Evolutionary conservation across 345 rosid genomes (phyloP).

Genomic region (Durio zibethinus): DNA sequence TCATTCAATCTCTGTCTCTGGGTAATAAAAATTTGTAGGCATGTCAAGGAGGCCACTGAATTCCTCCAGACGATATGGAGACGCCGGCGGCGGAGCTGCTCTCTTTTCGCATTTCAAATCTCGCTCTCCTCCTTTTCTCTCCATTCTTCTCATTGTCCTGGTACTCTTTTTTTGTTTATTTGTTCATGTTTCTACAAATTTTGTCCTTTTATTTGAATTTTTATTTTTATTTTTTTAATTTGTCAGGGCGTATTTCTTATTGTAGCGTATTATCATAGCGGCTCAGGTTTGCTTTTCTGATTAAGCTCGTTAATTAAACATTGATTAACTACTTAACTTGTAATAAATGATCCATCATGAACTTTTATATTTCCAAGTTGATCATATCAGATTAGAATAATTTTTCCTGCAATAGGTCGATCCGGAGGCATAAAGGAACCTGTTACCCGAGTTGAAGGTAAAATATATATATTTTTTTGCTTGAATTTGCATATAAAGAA

Average conservation of each 20-base stretch:
- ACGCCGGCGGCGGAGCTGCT: slow-evolving; percentile 20
- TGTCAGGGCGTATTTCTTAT: slow-evolving; percentile 34
- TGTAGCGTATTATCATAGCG: slow-evolving; percentile 26
- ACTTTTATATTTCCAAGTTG: not conserved
- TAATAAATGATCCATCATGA: not conserved
- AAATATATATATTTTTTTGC: no score
- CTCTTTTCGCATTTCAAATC: slow-evolving; percentile 24
- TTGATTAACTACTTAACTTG: not conserved
- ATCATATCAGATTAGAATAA: not conserved
- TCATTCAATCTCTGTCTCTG: slow-evolving; percentile 1
- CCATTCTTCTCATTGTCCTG: slow-evolving; percentile 27
- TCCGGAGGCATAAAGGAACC: slow-evolving; percentile 23
- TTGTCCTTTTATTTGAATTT: not conserved
- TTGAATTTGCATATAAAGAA: not conserved
- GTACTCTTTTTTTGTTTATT: not conserved
- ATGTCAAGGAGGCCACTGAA: slow-evolving; percentile 35
- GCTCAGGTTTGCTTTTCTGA: slow-evolving; percentile 34
- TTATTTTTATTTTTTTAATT: not conserved
- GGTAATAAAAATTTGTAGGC: not conserved
- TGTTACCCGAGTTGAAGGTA: slow-evolving; percentile 37
- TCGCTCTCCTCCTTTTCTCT: slow-evolving; percentile 27
- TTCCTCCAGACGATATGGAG: slow-evolving; percentile 29
- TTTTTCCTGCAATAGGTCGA: slow-evolving; percentile 21
- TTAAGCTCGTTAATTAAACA: not conserved
- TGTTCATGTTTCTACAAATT: not conserved